These are phyloP conservation scores for Mycena floridula DNA, from an alignment of 768 basidiomycete species.

Conservation along the genomic window DNA sequence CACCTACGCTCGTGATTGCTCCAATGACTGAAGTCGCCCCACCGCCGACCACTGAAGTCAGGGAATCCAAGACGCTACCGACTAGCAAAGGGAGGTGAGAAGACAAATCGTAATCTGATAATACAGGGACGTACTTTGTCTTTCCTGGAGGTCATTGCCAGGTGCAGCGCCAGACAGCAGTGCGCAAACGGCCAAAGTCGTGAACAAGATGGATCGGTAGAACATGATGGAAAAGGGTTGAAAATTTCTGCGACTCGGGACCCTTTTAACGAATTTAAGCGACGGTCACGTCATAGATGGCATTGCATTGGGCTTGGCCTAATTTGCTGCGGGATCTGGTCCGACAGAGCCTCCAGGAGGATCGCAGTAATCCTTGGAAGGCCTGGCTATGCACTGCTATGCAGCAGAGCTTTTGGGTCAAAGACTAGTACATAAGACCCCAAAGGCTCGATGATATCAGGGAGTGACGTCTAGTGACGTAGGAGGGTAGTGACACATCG, in stretches of 20 bases:
- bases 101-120: slow-evolving; percentile 5
- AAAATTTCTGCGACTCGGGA: no score
- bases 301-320: not conserved
- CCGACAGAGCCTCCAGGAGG: no score
- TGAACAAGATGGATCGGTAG: slow-evolving; percentile 3
- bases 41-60: slow-evolving; percentile 24
- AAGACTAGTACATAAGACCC: no score
- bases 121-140: slow-evolving; percentile 32
- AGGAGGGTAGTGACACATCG: not conserved
- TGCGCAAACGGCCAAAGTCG: slow-evolving; percentile 12
- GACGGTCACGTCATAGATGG: no score
- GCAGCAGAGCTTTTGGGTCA: no score
- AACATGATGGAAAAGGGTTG: no score
- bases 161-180: slow-evolving; percentile 9
- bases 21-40: not conserved
- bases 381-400: no score
- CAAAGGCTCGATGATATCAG: not conserved
- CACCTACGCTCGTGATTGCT: not conserved
- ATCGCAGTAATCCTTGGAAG: no score
- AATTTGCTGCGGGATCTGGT: not conserved
- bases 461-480: not conserved
- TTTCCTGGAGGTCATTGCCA: no score
- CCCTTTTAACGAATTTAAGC: no score
- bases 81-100: slow-evolving; percentile 18
- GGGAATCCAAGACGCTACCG: slow-evolving; percentile 29